These are phyloP conservation scores for Pythium guiyangense DNA, from an alignment of 352 stramenopile species.

Conservation along the genomic window DNA sequence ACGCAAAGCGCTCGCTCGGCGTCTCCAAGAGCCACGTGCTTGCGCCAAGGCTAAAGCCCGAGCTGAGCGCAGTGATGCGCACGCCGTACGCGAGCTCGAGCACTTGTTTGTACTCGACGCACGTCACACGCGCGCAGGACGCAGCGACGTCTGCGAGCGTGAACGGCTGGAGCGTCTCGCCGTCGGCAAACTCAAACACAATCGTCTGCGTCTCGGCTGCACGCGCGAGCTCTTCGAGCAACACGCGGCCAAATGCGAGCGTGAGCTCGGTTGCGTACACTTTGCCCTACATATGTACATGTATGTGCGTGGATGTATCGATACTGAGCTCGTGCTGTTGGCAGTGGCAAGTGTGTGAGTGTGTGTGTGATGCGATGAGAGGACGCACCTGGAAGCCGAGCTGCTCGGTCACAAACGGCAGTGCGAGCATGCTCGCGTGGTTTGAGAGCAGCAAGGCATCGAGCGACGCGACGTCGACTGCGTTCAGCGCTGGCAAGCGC, in stretches of 20 bases:
- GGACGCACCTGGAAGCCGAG: conserved; percentile 63
- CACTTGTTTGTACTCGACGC: conserved; percentile 61
- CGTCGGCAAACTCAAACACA: conserved; percentile 15
- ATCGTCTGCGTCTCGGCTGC: conserved; percentile 1
- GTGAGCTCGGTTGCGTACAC: conserved; percentile 75
- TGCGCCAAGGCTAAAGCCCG: conserved; percentile 64
- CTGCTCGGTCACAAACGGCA: conserved; percentile 70
- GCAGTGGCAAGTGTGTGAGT: too few relatives aligned
- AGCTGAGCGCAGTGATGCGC: conserved; percentile 71
- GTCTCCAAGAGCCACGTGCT: conserved; percentile 72
- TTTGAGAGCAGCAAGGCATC: conserved; percentile 78
- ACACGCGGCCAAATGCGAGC: conserved; percentile 56
- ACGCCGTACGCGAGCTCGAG: conserved; percentile 59
- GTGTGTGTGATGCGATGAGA: too few relatives aligned
- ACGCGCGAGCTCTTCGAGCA: conserved; percentile 60
- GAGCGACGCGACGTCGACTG: conserved; percentile 56
- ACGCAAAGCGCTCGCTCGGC: conserved; percentile 62
- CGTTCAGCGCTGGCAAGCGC: conserved; percentile 29
- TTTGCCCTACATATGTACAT: conserved; percentile 19
- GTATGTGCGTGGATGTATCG: background rate
- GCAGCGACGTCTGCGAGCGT: conserved; percentile 41
- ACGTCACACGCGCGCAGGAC: conserved; percentile 38
- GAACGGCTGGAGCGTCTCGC: conserved; percentile 11
- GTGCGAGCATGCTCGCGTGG: conserved; percentile 54
- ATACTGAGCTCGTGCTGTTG: background rate